Conservation (phyloP, 2,329 filamentous ascomycete genomes). For the Biscogniauxia sp. region DNA sequence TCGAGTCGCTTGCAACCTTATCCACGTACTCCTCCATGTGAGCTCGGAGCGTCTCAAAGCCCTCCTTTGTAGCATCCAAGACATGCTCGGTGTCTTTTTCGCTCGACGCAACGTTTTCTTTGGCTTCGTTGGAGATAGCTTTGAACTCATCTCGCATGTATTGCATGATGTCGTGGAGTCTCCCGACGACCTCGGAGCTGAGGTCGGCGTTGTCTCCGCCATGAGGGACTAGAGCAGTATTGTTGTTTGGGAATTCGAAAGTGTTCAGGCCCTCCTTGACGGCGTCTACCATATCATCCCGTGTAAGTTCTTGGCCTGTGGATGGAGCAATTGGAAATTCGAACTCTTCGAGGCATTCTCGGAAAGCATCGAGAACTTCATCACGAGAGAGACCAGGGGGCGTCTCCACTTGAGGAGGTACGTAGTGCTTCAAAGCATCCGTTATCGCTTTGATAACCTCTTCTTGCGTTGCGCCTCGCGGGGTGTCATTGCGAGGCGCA, state of each 20-base stretch:
- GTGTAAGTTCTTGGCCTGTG: conserved; percentile 52
- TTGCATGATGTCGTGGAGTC: conserved; percentile 65
- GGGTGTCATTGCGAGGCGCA: conserved; percentile 49
- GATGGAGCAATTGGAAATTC: conserved; percentile 67
- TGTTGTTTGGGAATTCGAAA: conserved; percentile 34
- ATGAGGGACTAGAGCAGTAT: conserved; percentile 41
- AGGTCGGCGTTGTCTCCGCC: conserved; percentile 33
- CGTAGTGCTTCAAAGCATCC: conserved; percentile 80
- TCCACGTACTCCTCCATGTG: conserved; percentile 84
- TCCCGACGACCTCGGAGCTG: conserved; percentile 48
- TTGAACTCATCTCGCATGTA: conserved; percentile 59
- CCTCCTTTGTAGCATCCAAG: conserved; percentile 82
- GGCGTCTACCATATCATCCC: conserved; percentile 61
- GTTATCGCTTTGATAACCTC: conserved; percentile 83
- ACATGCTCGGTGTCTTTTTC: conserved; percentile 85
- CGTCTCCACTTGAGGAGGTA: conserved; percentile 67
- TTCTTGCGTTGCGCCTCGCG: conserved; percentile 68
- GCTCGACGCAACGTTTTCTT: conserved; percentile 76
- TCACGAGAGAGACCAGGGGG: conserved; percentile 71
- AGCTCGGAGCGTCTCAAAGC: conserved; percentile 68
- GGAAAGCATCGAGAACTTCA: conserved; percentile 79
- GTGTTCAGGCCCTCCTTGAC: conserved; percentile 56
- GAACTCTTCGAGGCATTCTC: conserved; percentile 82
- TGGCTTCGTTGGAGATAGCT: conserved; percentile 60
- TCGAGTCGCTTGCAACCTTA: conserved; percentile 63